phyloP scores from a whole-genome alignment of 2,329 filamentous ascomycete species.

The Ceratocystis variospora region DNA sequence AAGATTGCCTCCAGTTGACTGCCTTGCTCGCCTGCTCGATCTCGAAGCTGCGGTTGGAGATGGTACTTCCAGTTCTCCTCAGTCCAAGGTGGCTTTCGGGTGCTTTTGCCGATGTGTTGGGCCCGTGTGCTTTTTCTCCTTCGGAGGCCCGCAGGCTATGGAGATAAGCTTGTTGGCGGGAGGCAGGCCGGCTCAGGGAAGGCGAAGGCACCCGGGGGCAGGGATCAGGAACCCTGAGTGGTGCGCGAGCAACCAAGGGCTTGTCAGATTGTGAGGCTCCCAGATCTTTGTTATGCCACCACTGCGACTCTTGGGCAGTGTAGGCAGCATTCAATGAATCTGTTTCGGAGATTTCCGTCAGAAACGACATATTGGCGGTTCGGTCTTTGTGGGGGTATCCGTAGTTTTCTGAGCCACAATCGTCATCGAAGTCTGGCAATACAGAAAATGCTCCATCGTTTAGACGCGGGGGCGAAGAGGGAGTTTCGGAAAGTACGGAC shows the following conservation, averaged over 20 bases:
- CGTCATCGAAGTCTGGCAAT: constrained; percentile 17
- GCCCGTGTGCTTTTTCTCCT: neutral
- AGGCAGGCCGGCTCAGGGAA: constrained; percentile 7
- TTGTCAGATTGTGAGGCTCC: neutral
- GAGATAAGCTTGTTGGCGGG: constrained; percentile 10
- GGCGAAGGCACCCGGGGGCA: constrained; percentile 5
- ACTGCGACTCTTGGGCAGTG: constrained; percentile 2
- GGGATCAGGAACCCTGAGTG: constrained; percentile 10
- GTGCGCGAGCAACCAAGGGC: neutral
- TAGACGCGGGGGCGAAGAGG: constrained; percentile 11
- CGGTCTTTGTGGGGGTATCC: constrained; percentile 6
- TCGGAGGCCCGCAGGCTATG: constrained; percentile 12
- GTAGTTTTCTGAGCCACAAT: neutral
- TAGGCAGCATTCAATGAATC: constrained; percentile 9
- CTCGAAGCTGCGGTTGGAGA: constrained; percentile 14
- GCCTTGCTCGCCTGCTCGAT: constrained; percentile 13
- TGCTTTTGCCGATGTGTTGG: neutral
- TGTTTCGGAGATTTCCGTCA: constrained; percentile 15
- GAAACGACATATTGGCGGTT: constrained; percentile 10
- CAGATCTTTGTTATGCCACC: constrained; percentile 14
- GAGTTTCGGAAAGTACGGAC: constrained; percentile 16
- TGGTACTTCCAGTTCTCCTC: constrained; percentile 6
- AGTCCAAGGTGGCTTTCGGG: constrained; percentile 1
- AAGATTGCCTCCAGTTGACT: constrained; percentile 13
- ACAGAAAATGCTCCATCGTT: constrained; percentile 17